Conservation (phyloP, 164 flowering plant genomes). For the Berberis thunbergii region DNA sequence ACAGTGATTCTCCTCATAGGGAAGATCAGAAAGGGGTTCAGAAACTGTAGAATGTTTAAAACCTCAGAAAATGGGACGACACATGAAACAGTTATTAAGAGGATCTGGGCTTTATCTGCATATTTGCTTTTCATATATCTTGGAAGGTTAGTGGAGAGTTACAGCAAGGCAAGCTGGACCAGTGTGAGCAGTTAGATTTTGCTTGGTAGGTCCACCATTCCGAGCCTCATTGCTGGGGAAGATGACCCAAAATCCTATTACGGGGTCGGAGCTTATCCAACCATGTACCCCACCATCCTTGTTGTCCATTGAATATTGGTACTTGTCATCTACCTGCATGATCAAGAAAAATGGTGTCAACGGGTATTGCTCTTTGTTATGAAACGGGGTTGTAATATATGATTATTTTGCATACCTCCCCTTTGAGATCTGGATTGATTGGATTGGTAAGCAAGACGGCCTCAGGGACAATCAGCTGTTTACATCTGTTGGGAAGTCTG, state of each 20-base stretch:
- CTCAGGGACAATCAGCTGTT: constrained; percentile 33
- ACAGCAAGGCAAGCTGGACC: constrained; percentile 48
- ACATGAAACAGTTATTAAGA: too few species aligned
- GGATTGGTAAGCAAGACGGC: constrained; percentile 39
- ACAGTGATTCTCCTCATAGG: too few species aligned
- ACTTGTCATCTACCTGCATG: constrained; percentile 57
- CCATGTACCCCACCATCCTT: constrained; percentile 57
- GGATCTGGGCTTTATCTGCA: too few species aligned
- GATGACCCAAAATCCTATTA: constrained; percentile 49
- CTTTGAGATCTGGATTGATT: constrained; percentile 42
- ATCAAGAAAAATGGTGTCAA: too few species aligned
- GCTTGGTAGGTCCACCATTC: constrained; percentile 50
- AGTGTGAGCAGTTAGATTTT: constrained; percentile 42
- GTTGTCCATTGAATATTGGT: constrained; percentile 50
- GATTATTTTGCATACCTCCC: constrained; percentile 24
- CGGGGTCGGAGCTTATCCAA: constrained; percentile 42
- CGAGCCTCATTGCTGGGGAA: constrained; percentile 48
- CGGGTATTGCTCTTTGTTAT: too few species aligned
- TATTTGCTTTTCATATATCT: too few species aligned
- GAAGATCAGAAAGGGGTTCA: too few species aligned
- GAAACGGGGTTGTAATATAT: too few species aligned
- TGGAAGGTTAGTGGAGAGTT: constrained; percentile 3
- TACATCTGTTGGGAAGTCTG: constrained; percentile 26
- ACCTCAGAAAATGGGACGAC: too few species aligned
- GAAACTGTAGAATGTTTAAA: too few species aligned